Base-by-base conservation (phyloP, 2,329 filamentous ascomycete genomes). In the Mycosphaerelloides madeirae region DNA sequence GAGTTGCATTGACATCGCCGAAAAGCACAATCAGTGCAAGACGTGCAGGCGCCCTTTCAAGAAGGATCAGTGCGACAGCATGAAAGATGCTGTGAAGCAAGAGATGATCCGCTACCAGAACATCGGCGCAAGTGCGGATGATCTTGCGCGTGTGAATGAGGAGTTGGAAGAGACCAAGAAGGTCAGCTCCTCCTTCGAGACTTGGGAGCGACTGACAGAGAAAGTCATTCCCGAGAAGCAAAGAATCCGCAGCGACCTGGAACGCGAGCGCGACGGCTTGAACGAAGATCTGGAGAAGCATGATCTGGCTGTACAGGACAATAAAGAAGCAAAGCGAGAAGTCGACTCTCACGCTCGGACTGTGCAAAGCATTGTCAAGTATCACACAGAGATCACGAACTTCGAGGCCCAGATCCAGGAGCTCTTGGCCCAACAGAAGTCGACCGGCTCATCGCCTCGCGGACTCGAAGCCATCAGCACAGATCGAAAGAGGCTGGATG, bases 401-500 rank as follows among this genome's bases (percentile, higher is more conserved):
- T 81, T 87, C 4, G 79, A 86, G 57, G 69, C 70, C 31, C 85
- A 95, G 63, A 84, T 96, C 38, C 75, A 84, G 44, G 81, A 85
- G 42, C 78, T 95, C 38, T 75, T 80, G 46, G 81, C 81, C 7
- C 88, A 89, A 55, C 85, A 96, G 61, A 81, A 84, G 58, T 79
- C 83, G 12, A 74, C 76, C 19, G 78, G 79, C 11, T 65, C 75
- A 8, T 77, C 79, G 12, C 9, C 22, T 9, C 80, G 87, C 50
- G 86, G 85, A 22, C 77, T 88, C 6, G 86, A 95, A 42, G 86
- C 93, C 54, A 89, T 97, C 41, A 85, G 93, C 56, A 82, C 86
- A 41, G 79, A 89, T 37, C 79, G 89, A 49, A 80, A 80, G 37
- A 68, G 71, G 14, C 75, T 83, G 44, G 78, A 77, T 15, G 86